Evolutionary conservation across 345 rosid species (phyloP).

Genomic region (Crucihimalaya himalaica): DNA sequence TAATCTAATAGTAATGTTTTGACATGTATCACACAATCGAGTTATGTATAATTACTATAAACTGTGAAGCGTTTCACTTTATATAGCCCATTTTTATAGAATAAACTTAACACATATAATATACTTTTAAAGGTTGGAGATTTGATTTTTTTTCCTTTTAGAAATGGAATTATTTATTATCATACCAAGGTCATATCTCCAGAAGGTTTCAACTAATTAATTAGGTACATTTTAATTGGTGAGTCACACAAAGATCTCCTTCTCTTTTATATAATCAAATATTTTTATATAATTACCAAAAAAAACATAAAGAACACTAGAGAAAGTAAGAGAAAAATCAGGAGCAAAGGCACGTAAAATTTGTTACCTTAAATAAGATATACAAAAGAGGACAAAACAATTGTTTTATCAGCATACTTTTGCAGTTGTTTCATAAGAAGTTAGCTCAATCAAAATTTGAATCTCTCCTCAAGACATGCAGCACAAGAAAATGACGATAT

Average conservation of each 20-base stretch:
- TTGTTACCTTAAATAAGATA: constrained; percentile 8
- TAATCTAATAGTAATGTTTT: neutral
- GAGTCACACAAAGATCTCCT: constrained; percentile 21
- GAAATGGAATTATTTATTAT: neutral
- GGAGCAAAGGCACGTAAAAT: neutral
- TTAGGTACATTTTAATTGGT: neutral
- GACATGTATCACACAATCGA: neutral
- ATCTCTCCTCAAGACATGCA: neutral
- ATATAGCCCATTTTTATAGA: neutral
- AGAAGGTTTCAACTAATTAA: neutral
- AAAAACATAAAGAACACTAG: constrained; percentile 15
- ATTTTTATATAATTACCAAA: neutral
- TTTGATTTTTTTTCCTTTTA: neutral
- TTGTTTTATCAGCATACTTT: neutral
- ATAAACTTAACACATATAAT: no score
- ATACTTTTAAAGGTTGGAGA: no score
- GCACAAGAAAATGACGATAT: constrained; percentile 20
- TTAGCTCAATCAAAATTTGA: neutral
- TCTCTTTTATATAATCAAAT: neutral
- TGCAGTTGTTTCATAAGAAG: neutral
- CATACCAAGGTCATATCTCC: constrained; percentile 25
- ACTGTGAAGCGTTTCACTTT: neutral
- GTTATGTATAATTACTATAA: neutral
- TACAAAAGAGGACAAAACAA: constrained; percentile 19
- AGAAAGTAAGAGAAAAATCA: constrained; percentile 4